These are phyloP conservation scores for Plantago rigida DNA, from an alignment of 305 asterid genomes.

Conservation along the genomic window DNA sequence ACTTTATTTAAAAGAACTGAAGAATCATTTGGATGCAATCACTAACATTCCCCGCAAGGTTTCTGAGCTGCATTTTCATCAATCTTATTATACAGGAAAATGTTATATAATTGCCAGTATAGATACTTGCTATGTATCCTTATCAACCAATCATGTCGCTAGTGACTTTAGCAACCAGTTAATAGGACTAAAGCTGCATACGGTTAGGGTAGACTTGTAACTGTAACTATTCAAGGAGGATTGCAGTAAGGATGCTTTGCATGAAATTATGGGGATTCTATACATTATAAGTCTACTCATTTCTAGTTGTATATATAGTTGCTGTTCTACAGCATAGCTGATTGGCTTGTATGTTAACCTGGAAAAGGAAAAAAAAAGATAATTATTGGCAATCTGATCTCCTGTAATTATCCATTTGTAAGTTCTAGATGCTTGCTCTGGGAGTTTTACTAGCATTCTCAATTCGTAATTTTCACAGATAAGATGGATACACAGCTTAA, in stretches of 20 bases:
- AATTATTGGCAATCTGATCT: too few relatives aligned
- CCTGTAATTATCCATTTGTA: too few relatives aligned
- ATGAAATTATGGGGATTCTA: neutral
- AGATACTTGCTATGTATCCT: neutral
- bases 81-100: conserved; percentile 24
- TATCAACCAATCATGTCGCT: conserved; percentile 8
- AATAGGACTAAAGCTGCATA: conserved; percentile 17
- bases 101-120: conserved; percentile 15
- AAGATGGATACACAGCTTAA: too few relatives aligned
- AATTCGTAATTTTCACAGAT: too few relatives aligned
- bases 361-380: neutral
- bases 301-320: conserved; percentile 8
- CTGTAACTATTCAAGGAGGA: neutral
- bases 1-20: conserved; percentile 61
- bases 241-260: conserved; percentile 10
- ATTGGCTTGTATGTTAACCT: neutral
- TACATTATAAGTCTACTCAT: neutral
- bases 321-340: conserved; percentile 18
- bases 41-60: conserved; percentile 84
- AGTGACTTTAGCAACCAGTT: conserved; percentile 18
- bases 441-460: too few relatives aligned
- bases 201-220: conserved; percentile 10
- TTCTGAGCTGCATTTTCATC: conserved; percentile 23
- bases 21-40: conserved; percentile 78
- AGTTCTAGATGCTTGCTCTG: too few relatives aligned